Evolutionary conservation across 495 filamentous ascomycete species (phyloP).

Genomic region (Xylaria bambusicola): DNA sequence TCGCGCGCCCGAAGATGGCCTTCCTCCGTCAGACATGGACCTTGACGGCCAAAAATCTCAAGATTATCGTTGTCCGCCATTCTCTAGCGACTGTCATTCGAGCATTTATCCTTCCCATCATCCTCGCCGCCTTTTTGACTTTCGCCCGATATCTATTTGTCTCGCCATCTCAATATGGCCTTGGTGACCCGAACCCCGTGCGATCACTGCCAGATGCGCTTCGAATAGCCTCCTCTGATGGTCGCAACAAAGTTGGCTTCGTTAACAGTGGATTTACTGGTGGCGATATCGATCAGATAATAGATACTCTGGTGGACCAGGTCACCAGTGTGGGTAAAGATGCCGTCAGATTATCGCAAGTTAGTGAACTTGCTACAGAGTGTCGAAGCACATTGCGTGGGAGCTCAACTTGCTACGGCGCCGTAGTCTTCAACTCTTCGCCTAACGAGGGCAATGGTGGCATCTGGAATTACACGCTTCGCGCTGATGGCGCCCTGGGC

Average conservation of each 20-base stretch:
- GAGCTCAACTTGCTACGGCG: slow-evolving; percentile 71
- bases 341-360: slow-evolving; percentile 52
- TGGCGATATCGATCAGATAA: slow-evolving; percentile 71
- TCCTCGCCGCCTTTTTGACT: slow-evolving; percentile 66
- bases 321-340: slow-evolving; percentile 55
- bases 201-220: slow-evolving; percentile 63
- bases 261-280: slow-evolving; percentile 71
- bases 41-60: slow-evolving; percentile 71
- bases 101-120: slow-evolving; percentile 70
- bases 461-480: slow-evolving; percentile 83
- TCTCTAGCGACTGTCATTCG: slow-evolving; percentile 62
- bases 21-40: slow-evolving; percentile 71
- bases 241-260: slow-evolving; percentile 71
- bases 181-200: slow-evolving; percentile 58
- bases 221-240: slow-evolving; percentile 43
- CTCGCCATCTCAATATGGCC: slow-evolving; percentile 66
- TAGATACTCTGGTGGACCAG: slow-evolving; percentile 58
- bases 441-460: slow-evolving; percentile 64
- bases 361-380: slow-evolving; percentile 56
- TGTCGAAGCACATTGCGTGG: slow-evolving; percentile 72
- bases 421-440: slow-evolving; percentile 71
- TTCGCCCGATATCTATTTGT: slow-evolving; percentile 71
- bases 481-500: slow-evolving; percentile 65
- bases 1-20: slow-evolving; percentile 42
- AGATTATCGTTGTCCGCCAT: slow-evolving; percentile 68